Evolutionary conservation across 2,329 filamentous ascomycete species (phyloP).

Genomic region (Alternaria gansuensis): DNA sequence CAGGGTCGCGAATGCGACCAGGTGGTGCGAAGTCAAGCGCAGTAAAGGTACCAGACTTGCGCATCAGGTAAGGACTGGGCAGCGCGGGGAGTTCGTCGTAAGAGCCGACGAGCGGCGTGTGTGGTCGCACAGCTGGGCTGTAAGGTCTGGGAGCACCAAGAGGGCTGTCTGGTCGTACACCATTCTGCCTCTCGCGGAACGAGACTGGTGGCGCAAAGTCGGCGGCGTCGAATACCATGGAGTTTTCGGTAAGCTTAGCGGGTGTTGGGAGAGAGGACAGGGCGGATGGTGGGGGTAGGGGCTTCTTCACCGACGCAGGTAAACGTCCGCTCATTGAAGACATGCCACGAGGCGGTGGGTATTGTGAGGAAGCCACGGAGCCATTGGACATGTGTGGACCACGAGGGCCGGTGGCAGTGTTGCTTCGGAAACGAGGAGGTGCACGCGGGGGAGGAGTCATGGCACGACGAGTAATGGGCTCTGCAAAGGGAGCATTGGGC

Average conservation of each 20-base stretch:
- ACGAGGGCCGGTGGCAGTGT: constrained; percentile 37
- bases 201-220: constrained; percentile 84
- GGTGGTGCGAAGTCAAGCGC: constrained; percentile 82
- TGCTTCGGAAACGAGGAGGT: constrained; percentile 63
- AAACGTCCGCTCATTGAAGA: constrained; percentile 53
- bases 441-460: constrained; percentile 91
- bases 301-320: constrained; percentile 60
- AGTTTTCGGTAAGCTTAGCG: constrained; percentile 82
- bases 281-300: constrained; percentile 74
- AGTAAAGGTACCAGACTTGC: constrained; percentile 81
- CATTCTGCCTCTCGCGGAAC: constrained; percentile 71
- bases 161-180: constrained; percentile 68
- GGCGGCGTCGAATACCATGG: constrained; percentile 71
- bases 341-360: constrained; percentile 53
- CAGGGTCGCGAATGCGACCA: constrained; percentile 69
- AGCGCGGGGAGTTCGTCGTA: constrained; percentile 87
- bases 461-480: constrained; percentile 85
- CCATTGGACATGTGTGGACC: constrained; percentile 59
- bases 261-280: constrained; percentile 85
- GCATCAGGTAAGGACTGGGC: constrained; percentile 83
- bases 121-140: constrained; percentile 73
- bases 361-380: constrained; percentile 59
- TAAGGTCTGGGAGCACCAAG: constrained; percentile 71
- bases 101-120: constrained; percentile 80
- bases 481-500: constrained; percentile 71